phyloP scores from a whole-genome alignment of 805 yeast genomes.

The Schwanniomyces vanrijiae region DNA sequence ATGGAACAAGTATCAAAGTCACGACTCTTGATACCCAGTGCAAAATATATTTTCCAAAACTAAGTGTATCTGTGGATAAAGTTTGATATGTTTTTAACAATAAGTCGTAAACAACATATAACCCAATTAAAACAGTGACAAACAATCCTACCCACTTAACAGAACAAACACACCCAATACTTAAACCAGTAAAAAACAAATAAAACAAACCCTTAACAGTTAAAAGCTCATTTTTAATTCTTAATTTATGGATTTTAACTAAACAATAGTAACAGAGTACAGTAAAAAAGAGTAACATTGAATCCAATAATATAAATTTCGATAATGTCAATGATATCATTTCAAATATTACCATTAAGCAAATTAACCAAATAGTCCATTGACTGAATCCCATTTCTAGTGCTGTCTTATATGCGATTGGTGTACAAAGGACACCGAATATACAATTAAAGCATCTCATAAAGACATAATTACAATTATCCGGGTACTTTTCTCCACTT shows the following conservation, averaged over 20 bases:
- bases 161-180: conserved; percentile 81
- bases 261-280: conserved; percentile 43
- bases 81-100: conserved; percentile 42
- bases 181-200: conserved; percentile 61
- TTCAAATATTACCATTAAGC: conserved; percentile 80
- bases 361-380: conserved; percentile 72
- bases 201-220: conserved; percentile 47
- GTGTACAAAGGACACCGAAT: conserved; percentile 82
- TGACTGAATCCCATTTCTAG: conserved; percentile 71
- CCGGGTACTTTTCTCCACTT: conserved; percentile 77
- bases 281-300: conserved; percentile 87
- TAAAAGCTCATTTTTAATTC: conserved; percentile 36
- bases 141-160: conserved; percentile 86
- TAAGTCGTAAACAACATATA: conserved; percentile 57
- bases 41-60: conserved; percentile 30
- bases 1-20: conserved; percentile 70
- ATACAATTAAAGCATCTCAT: conserved; percentile 89
- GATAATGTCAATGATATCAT: conserved; percentile 82
- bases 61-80: conserved; percentile 11
- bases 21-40: conserved; percentile 77
- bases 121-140: conserved; percentile 59
- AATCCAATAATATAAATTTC: conserved; percentile 86
- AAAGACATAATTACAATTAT: conserved; percentile 69
- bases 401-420: conserved; percentile 82
- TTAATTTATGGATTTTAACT: conserved; percentile 48